These are phyloP conservation scores for Vigna radiata DNA, from an alignment of 306 rosid genomes.

Conservation along the genomic window DNA sequence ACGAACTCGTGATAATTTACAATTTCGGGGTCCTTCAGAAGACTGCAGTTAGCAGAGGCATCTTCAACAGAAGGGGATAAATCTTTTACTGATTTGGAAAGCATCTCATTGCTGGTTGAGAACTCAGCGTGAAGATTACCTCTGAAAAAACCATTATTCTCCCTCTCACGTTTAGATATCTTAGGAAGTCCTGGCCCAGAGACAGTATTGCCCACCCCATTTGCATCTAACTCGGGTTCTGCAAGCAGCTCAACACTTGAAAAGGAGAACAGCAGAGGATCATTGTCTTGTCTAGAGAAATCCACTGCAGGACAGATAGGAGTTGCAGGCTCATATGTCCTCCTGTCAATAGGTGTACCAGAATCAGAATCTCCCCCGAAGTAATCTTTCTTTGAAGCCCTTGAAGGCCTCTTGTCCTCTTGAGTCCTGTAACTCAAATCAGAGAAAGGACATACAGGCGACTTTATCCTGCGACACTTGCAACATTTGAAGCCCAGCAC, in stretches of 20 bases:
- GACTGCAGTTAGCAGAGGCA: slow-evolving; percentile 4
- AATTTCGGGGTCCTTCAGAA: slow-evolving; percentile 18
- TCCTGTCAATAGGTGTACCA: slow-evolving; percentile 47
- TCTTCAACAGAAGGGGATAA: slow-evolving; percentile 40
- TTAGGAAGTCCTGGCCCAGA: slow-evolving; percentile 62
- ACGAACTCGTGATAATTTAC: neutral
- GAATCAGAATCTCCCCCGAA: slow-evolving; percentile 51
- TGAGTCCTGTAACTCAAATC: slow-evolving; percentile 48
- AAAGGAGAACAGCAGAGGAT: slow-evolving; percentile 68
- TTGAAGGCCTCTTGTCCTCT: slow-evolving; percentile 45
- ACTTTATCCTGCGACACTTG: slow-evolving; percentile 79
- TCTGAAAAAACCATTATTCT: slow-evolving; percentile 51
- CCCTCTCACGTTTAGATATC: slow-evolving; percentile 71
- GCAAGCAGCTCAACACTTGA: slow-evolving; percentile 64
- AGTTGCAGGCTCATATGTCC: slow-evolving; percentile 56
- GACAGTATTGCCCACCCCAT: slow-evolving; percentile 54
- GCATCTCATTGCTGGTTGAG: slow-evolving; percentile 34
- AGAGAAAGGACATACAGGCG: slow-evolving; percentile 74
- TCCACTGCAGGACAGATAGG: slow-evolving; percentile 58
- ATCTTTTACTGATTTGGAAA: slow-evolving; percentile 44
- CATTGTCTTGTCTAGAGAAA: slow-evolving; percentile 54
- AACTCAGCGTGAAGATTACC: slow-evolving; percentile 43
- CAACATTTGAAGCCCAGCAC: slow-evolving; percentile 82
- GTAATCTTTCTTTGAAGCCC: slow-evolving; percentile 54
- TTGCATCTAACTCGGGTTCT: slow-evolving; percentile 56